These are phyloP conservation scores for Apiospora koreana DNA, from an alignment of 2,329 filamentous ascomycete genomes.

Conservation along the genomic window DNA sequence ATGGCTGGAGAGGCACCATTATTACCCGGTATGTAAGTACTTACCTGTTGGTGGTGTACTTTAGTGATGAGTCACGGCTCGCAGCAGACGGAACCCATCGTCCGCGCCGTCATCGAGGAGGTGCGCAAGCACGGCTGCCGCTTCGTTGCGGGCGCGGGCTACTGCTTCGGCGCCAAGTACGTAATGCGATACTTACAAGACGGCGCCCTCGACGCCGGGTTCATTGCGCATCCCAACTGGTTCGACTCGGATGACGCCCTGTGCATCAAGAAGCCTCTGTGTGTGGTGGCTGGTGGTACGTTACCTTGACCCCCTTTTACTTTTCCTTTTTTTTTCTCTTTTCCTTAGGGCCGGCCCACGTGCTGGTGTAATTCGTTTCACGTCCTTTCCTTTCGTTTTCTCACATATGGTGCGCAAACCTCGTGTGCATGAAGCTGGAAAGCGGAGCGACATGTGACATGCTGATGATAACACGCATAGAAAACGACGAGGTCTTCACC, in stretches of 20 bases:
- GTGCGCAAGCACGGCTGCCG: constrained; percentile 33
- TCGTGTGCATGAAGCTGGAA: not conserved
- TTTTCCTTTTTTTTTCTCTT: not conserved
- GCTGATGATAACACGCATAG: not conserved
- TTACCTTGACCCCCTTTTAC: not conserved
- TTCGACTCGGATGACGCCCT: constrained; percentile 47
- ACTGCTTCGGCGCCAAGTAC: constrained; percentile 46
- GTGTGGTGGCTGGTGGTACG: constrained; percentile 48
- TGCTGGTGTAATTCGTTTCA: not conserved
- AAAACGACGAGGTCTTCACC: constrained; percentile 59
- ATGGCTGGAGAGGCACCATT: too few species aligned
- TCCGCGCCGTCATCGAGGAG: constrained; percentile 30
- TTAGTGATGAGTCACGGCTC: constrained; percentile 27
- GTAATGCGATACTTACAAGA: constrained; percentile 41
- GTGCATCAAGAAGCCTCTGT: constrained; percentile 44
- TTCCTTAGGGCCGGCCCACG: not conserved
- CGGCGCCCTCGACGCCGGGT: constrained; percentile 48
- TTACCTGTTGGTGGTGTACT: too few species aligned
- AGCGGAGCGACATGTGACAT: not conserved
- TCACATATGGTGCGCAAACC: not conserved
- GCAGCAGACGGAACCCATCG: constrained; percentile 32
- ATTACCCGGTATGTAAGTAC: too few species aligned
- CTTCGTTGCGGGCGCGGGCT: constrained; percentile 41
- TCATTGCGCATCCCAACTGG: constrained; percentile 49
- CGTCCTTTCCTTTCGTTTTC: not conserved